A percentile compares a stretch with the other conserved stretches of the same genome.
Evolutionary conservation across 495 filamentous ascomycete species (phyloP).

Genomic region (Mytilinidion resinicola): DNA sequence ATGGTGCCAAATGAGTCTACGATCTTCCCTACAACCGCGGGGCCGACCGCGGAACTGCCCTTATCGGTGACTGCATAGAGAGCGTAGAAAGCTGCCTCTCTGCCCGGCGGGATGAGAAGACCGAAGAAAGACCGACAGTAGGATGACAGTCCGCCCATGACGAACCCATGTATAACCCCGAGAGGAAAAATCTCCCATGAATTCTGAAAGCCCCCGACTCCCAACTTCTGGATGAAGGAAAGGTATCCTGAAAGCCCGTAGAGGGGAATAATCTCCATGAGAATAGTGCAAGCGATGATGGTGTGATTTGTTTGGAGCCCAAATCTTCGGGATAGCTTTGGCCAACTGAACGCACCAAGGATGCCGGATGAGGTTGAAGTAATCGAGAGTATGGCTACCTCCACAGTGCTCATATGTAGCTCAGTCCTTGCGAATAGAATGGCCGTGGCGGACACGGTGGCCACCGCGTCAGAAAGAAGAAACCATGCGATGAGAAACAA

Average conservation of each 20-base stretch:
- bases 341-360: constrained; percentile 31
- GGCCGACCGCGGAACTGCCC: constrained; percentile 30
- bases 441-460: constrained; percentile 88
- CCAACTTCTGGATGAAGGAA: constrained; percentile 20
- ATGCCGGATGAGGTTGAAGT: constrained; percentile 30
- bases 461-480: constrained; percentile 83
- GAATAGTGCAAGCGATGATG: constrained; percentile 21
- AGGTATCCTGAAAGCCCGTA: constrained; percentile 33
- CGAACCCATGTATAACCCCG: constrained; percentile 27
- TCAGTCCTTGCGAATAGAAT: constrained; percentile 89
- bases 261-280: constrained; percentile 32
- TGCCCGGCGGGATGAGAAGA: constrained; percentile 31
- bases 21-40: constrained; percentile 31
- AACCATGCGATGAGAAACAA: constrained; percentile 88
- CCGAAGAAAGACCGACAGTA: constrained; percentile 31
- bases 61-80: constrained; percentile 36
- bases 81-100: constrained; percentile 33
- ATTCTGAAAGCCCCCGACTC: constrained; percentile 30
- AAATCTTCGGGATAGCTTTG: constrained; percentile 14
- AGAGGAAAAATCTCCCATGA: constrained; percentile 34
- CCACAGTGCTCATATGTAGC: constrained; percentile 57
- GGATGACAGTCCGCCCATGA: constrained; percentile 30
- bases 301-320: constrained; percentile 14
- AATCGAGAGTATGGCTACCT: constrained; percentile 29
- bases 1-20: constrained; percentile 31